Percentiles rank a stretch among this genome's conserved stretches.
Conservation (phyloP, 495 filamentous ascomycete genomes). For the Podospora tetraspora region DNA sequence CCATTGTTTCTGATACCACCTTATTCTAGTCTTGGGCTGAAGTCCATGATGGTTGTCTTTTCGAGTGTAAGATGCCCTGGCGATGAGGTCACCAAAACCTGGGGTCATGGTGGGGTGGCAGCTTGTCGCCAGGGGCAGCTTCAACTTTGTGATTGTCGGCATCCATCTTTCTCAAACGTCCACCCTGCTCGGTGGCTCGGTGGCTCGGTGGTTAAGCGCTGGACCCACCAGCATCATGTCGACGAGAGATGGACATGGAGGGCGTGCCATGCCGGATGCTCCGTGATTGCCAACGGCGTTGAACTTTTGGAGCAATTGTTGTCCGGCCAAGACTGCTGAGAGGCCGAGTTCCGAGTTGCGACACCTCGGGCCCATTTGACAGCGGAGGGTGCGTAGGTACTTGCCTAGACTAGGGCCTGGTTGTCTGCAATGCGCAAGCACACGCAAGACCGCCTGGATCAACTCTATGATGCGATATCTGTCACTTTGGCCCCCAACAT, state of each 20-base stretch:
- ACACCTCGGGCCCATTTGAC: neutral
- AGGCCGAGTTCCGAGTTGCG: neutral
- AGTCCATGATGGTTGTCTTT: neutral
- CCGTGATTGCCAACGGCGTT: neutral
- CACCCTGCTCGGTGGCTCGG: neutral
- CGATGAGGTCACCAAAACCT: neutral
- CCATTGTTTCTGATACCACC: neutral
- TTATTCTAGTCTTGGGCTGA: neutral
- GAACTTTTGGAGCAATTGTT: neutral
- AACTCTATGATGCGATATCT: neutral
- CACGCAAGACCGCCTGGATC: neutral
- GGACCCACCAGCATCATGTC: neutral
- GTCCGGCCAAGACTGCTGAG: neutral
- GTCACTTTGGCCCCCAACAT: neutral
- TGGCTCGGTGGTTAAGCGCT: neutral
- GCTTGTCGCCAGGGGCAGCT: neutral
- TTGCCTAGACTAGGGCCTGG: too few species aligned
- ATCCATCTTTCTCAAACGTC: neutral
- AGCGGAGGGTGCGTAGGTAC: neutral
- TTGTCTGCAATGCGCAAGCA: slow-evolving; percentile 4
- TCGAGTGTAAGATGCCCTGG: neutral
- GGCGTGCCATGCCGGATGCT: neutral
- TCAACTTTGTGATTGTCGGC: neutral
- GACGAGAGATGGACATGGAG: neutral
- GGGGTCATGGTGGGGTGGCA: neutral